Evolutionary conservation across 2,329 filamentous ascomycete species (phyloP).

Genomic region (Alternaria viburni): DNA sequence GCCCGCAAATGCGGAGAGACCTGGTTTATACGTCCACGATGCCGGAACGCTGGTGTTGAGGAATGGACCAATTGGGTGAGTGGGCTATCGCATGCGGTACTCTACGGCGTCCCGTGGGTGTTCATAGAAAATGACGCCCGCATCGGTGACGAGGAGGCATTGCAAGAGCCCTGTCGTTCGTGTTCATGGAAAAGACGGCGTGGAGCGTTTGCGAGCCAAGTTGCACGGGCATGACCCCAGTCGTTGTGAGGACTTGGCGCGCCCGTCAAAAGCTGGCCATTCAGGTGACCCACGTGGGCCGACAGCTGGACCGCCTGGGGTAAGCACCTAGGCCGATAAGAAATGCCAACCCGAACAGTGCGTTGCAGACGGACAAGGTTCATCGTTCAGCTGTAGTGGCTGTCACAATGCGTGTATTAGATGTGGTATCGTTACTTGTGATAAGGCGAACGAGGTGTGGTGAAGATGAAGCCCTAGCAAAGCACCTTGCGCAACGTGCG

Average conservation of each 20-base stretch:
- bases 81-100: constrained; percentile 25
- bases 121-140: constrained; percentile 24
- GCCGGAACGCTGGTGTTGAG: constrained; percentile 17
- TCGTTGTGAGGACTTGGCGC: constrained; percentile 23
- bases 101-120: constrained; percentile 21
- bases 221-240: constrained; percentile 22
- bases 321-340: constrained; percentile 5
- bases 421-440: not conserved
- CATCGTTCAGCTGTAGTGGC: not conserved
- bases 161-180: constrained; percentile 21
- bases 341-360: constrained; percentile 8
- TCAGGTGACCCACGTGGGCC: constrained; percentile 19
- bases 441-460: not conserved
- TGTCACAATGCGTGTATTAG: not conserved
- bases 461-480: not conserved
- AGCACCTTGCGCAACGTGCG: not conserved
- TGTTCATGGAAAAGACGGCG: constrained; percentile 24
- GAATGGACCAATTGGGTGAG: constrained; percentile 23
- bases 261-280: constrained; percentile 22
- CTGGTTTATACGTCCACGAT: constrained; percentile 30
- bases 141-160: constrained; percentile 32
- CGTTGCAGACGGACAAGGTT: constrained; percentile 1
- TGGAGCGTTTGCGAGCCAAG: constrained; percentile 27
- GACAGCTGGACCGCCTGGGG: constrained; percentile 16
- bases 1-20: constrained; percentile 25